A percentile compares a stretch with the other conserved stretches of the same genome.
These are phyloP conservation scores for Pleurotus ostreatus DNA, from an alignment of 768 basidiomycete genomes.

Conservation along the genomic window DNA sequence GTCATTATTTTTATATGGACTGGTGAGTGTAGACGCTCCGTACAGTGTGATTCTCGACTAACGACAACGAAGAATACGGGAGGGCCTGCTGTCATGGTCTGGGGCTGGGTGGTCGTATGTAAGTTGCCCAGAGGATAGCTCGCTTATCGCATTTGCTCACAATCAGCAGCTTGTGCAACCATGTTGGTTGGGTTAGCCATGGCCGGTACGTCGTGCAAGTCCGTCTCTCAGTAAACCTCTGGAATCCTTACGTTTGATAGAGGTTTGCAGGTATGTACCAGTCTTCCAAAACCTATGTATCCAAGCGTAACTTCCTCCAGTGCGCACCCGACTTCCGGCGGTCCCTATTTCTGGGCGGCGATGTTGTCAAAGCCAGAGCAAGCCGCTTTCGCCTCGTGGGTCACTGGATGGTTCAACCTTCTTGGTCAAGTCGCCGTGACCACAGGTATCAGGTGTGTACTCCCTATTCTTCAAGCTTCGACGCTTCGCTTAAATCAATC, in stretches of 20 bases:
- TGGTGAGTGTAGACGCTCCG: slow-evolving; percentile 38
- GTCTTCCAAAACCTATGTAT: not conserved
- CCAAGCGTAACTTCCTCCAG: slow-evolving; percentile 23
- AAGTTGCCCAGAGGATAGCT: slow-evolving; percentile 17
- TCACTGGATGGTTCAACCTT: slow-evolving; percentile 73
- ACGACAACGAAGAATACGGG: slow-evolving; percentile 53
- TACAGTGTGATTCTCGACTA: not conserved
- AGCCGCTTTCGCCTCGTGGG: slow-evolving; percentile 69
- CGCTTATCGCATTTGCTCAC: not conserved
- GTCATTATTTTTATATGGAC: slow-evolving; percentile 63
- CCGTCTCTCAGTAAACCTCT: not conserved
- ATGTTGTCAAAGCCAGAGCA: slow-evolving; percentile 57
- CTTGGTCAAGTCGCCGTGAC: slow-evolving; percentile 77
- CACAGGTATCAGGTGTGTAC: slow-evolving; percentile 57
- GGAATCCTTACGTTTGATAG: slow-evolving; percentile 17
- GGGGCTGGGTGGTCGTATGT: slow-evolving; percentile 69
- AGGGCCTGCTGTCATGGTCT: slow-evolving; percentile 75
- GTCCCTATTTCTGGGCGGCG: slow-evolving; percentile 81
- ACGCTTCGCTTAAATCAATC: not conserved
- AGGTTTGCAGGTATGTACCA: slow-evolving; percentile 41
- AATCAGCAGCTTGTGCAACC: slow-evolving; percentile 52
- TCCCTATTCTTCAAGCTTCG: not conserved
- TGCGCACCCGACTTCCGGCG: slow-evolving; percentile 68
- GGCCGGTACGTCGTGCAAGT: slow-evolving; percentile 44
- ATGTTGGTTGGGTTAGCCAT: slow-evolving; percentile 71